Percentiles rank a stretch among this genome's conserved stretches.
Evolutionary conservation across 352 stramenopile genomes (phyloP).

Genomic region (Phytophthora pistaciae): DNA sequence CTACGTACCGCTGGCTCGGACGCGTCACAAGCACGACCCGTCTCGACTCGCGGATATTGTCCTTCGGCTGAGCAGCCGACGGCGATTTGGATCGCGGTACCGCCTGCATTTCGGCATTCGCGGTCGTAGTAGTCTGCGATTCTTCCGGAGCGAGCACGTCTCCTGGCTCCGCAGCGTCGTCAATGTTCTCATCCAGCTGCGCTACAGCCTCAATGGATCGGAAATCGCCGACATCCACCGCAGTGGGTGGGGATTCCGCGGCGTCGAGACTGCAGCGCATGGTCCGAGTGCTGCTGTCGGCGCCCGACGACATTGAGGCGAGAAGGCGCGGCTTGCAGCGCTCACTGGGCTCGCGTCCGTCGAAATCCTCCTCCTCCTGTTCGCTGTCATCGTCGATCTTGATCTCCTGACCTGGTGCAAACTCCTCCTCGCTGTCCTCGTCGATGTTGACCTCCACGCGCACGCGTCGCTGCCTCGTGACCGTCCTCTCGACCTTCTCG

Average conservation of each 20-base stretch:
- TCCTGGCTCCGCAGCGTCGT: conserved; percentile 9
- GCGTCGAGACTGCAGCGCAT: conserved; percentile 49
- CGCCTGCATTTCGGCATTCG: conserved; percentile 9
- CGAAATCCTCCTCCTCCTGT: conserved; percentile 33
- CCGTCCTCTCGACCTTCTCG: neutral
- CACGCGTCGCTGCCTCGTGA: neutral
- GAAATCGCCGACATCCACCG: conserved; percentile 1
- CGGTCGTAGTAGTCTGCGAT: conserved; percentile 1
- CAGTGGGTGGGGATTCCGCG: conserved; percentile 19
- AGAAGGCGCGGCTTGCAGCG: conserved; percentile 26
- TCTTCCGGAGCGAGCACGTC: conserved; percentile 14
- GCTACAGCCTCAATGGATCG: conserved; percentile 24
- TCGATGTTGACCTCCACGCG: conserved; percentile 31
- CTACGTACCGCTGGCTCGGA: conserved; percentile 68
- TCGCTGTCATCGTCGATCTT: conserved; percentile 29
- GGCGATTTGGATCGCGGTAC: conserved; percentile 12
- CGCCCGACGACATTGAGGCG: conserved; percentile 30
- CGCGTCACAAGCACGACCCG: conserved; percentile 78
- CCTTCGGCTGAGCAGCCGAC: conserved; percentile 14
- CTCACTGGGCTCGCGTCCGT: conserved; percentile 33
- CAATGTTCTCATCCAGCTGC: conserved; percentile 23
- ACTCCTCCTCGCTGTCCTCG: conserved; percentile 30
- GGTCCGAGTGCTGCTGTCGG: conserved; percentile 38
- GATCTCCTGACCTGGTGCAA: conserved; percentile 23
- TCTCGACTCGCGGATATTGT: conserved; percentile 42